Evolutionary conservation across 257 asterid genomes (phyloP).

Genomic region (Leonotis leonurus): DNA sequence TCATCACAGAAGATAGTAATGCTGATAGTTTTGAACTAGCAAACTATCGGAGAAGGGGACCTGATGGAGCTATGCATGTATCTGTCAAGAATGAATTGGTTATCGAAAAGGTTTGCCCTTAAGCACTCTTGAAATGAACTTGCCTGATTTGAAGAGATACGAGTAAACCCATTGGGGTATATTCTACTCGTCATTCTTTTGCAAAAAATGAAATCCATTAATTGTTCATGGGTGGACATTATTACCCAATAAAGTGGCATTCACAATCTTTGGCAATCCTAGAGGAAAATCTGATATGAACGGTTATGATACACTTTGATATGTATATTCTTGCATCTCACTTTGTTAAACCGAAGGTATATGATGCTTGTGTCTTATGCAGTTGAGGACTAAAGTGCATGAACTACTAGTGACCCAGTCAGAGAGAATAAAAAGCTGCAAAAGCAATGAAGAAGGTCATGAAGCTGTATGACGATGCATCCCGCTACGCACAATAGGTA

Average conservation of each 20-base stretch:
- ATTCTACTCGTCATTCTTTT: not conserved
- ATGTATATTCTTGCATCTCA: not conserved
- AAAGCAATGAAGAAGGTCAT: constrained; percentile 27
- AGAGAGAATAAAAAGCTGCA: constrained; percentile 32
- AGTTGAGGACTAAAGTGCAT: constrained; percentile 69
- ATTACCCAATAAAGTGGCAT: too few species aligned
- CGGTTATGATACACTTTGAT: not conserved
- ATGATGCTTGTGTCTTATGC: constrained; percentile 14
- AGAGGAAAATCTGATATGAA: not conserved
- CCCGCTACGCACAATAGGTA: not conserved
- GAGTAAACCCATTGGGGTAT: not conserved
- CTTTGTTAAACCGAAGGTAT: not conserved
- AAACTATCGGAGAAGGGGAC: constrained; percentile 72
- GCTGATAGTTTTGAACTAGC: constrained; percentile 56
- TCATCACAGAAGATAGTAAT: constrained; percentile 57
- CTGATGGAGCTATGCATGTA: constrained; percentile 73
- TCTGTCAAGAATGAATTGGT: constrained; percentile 66
- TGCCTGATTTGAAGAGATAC: not conserved
- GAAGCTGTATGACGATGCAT: constrained; percentile 18
- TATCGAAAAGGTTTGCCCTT: constrained; percentile 53
- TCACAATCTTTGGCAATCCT: not conserved
- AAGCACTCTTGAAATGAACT: constrained; percentile 6
- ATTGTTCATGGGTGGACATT: too few species aligned
- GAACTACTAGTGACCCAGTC: constrained; percentile 65
- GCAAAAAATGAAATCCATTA: not conserved